Conservation (phyloP, 2,329 filamentous ascomycete genomes). For the Penicillium expansum region DNA sequence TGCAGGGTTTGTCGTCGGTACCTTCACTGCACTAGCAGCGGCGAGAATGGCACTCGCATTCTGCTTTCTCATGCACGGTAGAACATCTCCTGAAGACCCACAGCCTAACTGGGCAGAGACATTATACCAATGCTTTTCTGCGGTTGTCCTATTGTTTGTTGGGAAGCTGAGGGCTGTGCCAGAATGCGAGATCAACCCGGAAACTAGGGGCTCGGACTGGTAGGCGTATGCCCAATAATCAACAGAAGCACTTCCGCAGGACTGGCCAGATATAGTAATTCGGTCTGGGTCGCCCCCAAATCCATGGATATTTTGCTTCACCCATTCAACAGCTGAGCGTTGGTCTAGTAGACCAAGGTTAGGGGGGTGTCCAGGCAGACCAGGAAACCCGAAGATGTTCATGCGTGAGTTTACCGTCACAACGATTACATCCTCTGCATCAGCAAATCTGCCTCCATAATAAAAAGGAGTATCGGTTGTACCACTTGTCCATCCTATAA, state of each 20-base stretch:
- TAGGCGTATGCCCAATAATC: slow-evolving; percentile 36
- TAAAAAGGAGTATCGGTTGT: slow-evolving; percentile 38
- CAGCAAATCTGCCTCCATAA: slow-evolving; percentile 36
- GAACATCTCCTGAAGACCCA: slow-evolving; percentile 25
- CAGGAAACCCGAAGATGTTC: slow-evolving; percentile 44
- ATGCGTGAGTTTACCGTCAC: slow-evolving; percentile 44
- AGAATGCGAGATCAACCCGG: slow-evolving; percentile 38
- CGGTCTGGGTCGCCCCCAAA: slow-evolving; percentile 52
- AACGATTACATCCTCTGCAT: slow-evolving; percentile 39
- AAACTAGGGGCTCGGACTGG: slow-evolving; percentile 35
- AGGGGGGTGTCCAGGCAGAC: slow-evolving; percentile 25
- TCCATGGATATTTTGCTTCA: slow-evolving; percentile 48
- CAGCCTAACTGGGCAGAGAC: slow-evolving; percentile 43
- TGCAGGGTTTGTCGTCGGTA: slow-evolving; percentile 29
- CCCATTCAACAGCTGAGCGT: slow-evolving; percentile 53
- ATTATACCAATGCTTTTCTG: slow-evolving; percentile 45
- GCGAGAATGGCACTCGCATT: slow-evolving; percentile 37
- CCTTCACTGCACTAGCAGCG: slow-evolving; percentile 38
- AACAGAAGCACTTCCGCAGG: slow-evolving; percentile 37
- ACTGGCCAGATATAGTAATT: slow-evolving; percentile 51
- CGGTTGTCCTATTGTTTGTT: slow-evolving; percentile 33
- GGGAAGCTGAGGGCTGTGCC: slow-evolving; percentile 46
- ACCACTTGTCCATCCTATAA: slow-evolving; percentile 34
- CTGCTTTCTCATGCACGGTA: slow-evolving; percentile 41
- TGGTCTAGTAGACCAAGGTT: slow-evolving; percentile 56